Evolutionary conservation across 2,329 filamentous ascomycete genomes (phyloP), one percentile per base, ranked within the genome.

Genomic region (Didymella glomerata): DNA sequence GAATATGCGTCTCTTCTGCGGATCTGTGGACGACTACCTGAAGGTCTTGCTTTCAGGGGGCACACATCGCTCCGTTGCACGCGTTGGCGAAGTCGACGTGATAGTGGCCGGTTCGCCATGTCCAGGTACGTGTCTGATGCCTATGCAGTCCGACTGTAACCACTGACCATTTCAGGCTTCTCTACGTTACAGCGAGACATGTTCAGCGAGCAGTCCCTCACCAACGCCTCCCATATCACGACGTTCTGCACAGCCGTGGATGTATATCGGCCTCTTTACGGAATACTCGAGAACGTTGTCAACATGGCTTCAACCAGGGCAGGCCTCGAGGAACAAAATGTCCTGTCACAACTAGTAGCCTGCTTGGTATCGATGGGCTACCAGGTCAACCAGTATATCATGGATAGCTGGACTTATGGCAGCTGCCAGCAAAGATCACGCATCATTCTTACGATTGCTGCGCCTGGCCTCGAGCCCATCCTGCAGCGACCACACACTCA

Each of bases 51-150:
- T 93, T 1, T 54, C 76, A 3, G 88, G 86, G 0, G 42, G 51
- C 0, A 28, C 48, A 0, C 32, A 50, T 70, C 79, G 4, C 79
- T 68, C 1, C 0, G 80, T 90, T 4, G 87, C 89, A 0, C 67
- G 65, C 0, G 80, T 89, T 1, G 90, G 88, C 0, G 80, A 87
- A 0, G 85, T 94, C 0, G 85, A 90, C 11, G 83, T 92, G 28
- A 85, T 94, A 9, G 85, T 85, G 1, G 91, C 85, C 1, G 92
- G 92, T 0, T 91, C 86, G 50, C 92, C 92, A 0, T 96, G 92
- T 64, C 90, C 89, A 16, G 66, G 64, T 68, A 60, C 5, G 54
- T 53, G 13, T 4, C 22, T 25, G 13, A 9, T n/a, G 7, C 11
- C 9, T 30, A 13, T 13, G 13, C 9, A 8, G 6, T 27, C 11